A percentile compares a stretch with the other conserved stretches of the same genome.
Conservation (phyloP, 352 stramenopile species). For the Phytophthora quininea region DNA sequence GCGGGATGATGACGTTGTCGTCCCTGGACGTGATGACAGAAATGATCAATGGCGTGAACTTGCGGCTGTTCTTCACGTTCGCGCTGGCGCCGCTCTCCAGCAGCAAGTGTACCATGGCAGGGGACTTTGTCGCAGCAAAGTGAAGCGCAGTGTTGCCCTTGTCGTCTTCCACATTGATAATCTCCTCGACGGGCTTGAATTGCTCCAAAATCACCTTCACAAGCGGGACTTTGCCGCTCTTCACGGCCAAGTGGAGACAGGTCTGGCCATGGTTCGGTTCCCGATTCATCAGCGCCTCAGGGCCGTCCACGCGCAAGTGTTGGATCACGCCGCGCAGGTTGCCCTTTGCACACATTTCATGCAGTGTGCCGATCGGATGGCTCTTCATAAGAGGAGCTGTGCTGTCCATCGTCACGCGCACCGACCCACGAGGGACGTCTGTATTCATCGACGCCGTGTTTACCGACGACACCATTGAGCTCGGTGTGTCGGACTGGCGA, state of each 20-base stretch:
- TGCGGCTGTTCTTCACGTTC: constrained; percentile 89
- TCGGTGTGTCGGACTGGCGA: constrained; percentile 36
- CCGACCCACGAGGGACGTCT: constrained; percentile 58
- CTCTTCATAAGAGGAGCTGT: constrained; percentile 74
- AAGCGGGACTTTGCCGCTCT: constrained; percentile 82
- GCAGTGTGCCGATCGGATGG: constrained; percentile 79
- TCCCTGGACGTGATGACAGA: constrained; percentile 87
- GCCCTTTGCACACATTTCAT: constrained; percentile 82
- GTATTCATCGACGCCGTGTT: constrained; percentile 44
- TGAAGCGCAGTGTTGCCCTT: constrained; percentile 89
- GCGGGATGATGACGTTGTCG: constrained; percentile 83
- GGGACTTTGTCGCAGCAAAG: constrained; percentile 87
- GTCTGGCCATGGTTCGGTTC: constrained; percentile 89
- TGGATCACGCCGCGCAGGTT: constrained; percentile 82
- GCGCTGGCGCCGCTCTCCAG: constrained; percentile 78
- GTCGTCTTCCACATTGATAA: constrained; percentile 87
- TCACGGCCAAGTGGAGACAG: constrained; percentile 79
- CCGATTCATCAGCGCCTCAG: constrained; percentile 67
- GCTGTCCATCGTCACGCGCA: constrained; percentile 76
- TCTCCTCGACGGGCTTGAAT: constrained; percentile 78
- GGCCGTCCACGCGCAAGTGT: constrained; percentile 73
- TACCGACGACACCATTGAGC: constrained; percentile 36
- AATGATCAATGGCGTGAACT: constrained; percentile 87
- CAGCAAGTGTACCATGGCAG: constrained; percentile 81
- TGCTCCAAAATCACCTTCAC: constrained; percentile 86